Evolutionary conservation across 148 eudicot species (phyloP), one percentile per base, ranked within the genome.

Genomic region (Oxyria digyna): DNA sequence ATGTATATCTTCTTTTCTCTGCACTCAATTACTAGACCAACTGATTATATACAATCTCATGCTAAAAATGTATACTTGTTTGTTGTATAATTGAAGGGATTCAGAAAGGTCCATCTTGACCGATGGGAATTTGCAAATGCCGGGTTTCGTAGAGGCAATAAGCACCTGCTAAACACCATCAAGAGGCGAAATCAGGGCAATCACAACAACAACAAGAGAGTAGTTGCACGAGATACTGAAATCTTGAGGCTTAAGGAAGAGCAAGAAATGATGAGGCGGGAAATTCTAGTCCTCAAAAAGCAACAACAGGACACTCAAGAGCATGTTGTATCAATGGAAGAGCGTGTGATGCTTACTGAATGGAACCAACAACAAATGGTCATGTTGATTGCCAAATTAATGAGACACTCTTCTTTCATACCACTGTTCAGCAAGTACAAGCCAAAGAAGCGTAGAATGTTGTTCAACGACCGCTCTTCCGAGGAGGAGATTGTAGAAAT

Each of bases 31-130:
- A 2, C 38, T 35, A 35, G 4, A 35, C 38, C 4, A 2, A 35
- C 38, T 35, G 38, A 3, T 2, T 35, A 35, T 18, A 6, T 3
- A n/a, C n/a, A n/a, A n/a, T n/a, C n/a, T n/a, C n/a, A n/a, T n/a
- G n/a, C n/a, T n/a, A n/a, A n/a, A n/a, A n/a, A n/a, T n/a, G n/a
- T n/a, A n/a, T n/a, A n/a, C 6, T 20, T 49, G 57, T 17, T 20
- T 49, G 57, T 20, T 49, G 57, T 20, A 13, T 6, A 8, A 49
- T 54, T 54, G 27, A 23, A 91, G 97, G 83, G 89, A 70, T 91
- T 91, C 76, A 82, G 81, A 71, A 91, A 91, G 77, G 80, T 85
- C 41, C 85, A 85, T 73, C 54, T 83, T 4, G 96, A 81, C 52
- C 71, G 82, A 74, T 89, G 93, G 85, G 62, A 54, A 74, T 91